Percentiles rank a stretch among this genome's conserved stretches.
Conservation (phyloP, 768 basidiomycete species). For the Leccinum boreale region DNA sequence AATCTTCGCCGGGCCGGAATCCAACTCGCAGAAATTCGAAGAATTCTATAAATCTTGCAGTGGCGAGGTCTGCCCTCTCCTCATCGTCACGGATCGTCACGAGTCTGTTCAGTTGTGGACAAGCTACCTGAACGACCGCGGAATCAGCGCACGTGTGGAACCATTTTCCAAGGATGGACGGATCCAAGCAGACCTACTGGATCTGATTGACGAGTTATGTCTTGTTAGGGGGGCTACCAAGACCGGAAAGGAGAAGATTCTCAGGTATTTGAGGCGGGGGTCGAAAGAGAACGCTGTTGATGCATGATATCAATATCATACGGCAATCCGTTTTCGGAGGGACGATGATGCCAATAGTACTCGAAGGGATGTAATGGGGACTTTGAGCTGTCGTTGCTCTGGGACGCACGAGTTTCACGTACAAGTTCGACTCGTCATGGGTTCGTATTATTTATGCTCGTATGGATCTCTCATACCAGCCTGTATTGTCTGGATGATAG, state of each 20-base stretch:
- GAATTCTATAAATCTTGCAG: constrained; percentile 16
- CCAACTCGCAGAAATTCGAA: constrained; percentile 8
- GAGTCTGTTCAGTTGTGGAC: constrained; percentile 11
- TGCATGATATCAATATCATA: background rate
- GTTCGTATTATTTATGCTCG: background rate
- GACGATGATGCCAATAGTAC: background rate
- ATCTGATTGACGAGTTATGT: constrained; percentile 21
- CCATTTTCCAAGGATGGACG: background rate
- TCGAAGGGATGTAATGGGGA: background rate
- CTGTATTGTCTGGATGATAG: too few species aligned
- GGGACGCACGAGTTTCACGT: too few species aligned
- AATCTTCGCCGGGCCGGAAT: constrained; percentile 16
- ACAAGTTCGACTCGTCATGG: background rate
- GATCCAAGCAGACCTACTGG: constrained; percentile 1
- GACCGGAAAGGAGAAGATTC: constrained; percentile 9
- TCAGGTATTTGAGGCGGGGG: constrained; percentile 16
- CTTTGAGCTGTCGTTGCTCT: background rate
- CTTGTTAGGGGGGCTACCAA: constrained; percentile 22
- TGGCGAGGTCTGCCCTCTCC: constrained; percentile 26
- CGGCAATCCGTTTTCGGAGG: background rate
- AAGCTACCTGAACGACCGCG: constrained; percentile 3
- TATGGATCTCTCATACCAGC: background rate
- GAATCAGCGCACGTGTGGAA: constrained; percentile 14
- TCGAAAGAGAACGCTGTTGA: constrained; percentile 5
- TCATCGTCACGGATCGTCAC: constrained; percentile 15